Base-by-base conservation (phyloP, 2,329 filamentous ascomycete genomes). In the Emydomyces testavorans region DNA sequence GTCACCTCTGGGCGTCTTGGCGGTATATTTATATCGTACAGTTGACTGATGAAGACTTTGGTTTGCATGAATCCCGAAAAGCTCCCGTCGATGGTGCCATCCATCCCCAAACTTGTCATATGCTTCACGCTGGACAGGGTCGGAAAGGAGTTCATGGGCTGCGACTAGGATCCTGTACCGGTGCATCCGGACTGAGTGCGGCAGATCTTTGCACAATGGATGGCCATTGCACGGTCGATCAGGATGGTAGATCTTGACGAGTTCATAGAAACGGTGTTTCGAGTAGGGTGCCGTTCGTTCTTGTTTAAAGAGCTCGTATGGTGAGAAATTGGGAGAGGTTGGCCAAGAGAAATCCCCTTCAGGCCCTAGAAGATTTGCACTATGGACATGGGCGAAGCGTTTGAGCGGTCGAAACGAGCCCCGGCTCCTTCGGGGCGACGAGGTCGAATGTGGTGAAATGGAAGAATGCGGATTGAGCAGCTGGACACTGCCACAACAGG, bases 221-320 rank as follows among this genome's bases (percentile, higher is more conserved):
- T 71, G 62, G 51, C 70, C 65, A 50, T 68, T 64, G 50, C 64
- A 66, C 53, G 65, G 71, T 50, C 77, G 78, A 65, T 98, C 92
- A 0, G 92, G 92, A 61, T 98, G 92, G 69, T 98, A 98, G 39
- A 93, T 73, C 70, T 96, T 98, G 50, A 94, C 92, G 45, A 98
- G 78, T 60, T 90, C 77, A 65, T 93, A 92, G 73, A 88, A 98
- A 51, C 79, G 79, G 36, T 74, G 69, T 66, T 98, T 96, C 53
- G 78, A 82, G 65, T 98, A 96, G 1, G 79, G 76, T 11, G 78
- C 79, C 49, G 71, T 70, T 56, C 70, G 76, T 46, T 71, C 67
- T 54, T 76, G 69, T 26, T 76, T 72, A 59, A 96, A 81, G 61
- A 98, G 85, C 60, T 96, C 85, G 69, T 98, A 96, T 1, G 92